A percentile compares a stretch with the other conserved stretches of the same genome.
Evolutionary conservation across 257 asterid species (phyloP).

Genomic region (Asclepias syriaca): DNA sequence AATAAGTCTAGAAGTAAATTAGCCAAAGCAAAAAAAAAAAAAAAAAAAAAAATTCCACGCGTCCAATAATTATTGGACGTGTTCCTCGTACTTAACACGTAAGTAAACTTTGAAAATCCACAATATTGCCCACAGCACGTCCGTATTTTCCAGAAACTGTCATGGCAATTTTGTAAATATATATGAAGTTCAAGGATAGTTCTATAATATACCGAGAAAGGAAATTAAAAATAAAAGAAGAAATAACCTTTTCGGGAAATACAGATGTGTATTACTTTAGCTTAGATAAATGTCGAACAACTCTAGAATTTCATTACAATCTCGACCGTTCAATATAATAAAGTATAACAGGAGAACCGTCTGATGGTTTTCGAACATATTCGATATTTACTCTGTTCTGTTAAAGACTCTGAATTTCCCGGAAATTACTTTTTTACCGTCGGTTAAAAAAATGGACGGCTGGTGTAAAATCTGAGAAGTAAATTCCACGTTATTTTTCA

Average conservation of each 20-base stretch:
- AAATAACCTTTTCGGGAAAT: slow-evolving; percentile 14
- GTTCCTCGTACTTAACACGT: background rate
- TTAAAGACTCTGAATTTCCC: slow-evolving; percentile 13
- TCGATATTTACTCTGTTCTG: slow-evolving; percentile 7
- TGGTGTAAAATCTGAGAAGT: background rate
- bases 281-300: background rate
- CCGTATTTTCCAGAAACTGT: slow-evolving; percentile 4
- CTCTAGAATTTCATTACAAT: background rate
- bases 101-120: too few species aligned
- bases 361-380: background rate
- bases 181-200: slow-evolving; percentile 3
- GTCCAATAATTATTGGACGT: background rate
- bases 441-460: slow-evolving; percentile 6
- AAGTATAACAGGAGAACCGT: background rate
- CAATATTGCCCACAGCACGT: background rate
- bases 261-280: background rate
- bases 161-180: slow-evolving; percentile 25
- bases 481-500: slow-evolving; percentile 4
- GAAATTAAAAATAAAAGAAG: slow-evolving; percentile 3
- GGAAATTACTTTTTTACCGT: slow-evolving; percentile 25
- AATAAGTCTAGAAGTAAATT: too few species aligned
- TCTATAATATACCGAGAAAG: too few species aligned
- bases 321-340: background rate
- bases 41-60: too few species aligned
- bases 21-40: too few species aligned